Evolutionary conservation across 495 filamentous ascomycete genomes (phyloP).

Genomic region (Lasiosphaeria ovina): DNA sequence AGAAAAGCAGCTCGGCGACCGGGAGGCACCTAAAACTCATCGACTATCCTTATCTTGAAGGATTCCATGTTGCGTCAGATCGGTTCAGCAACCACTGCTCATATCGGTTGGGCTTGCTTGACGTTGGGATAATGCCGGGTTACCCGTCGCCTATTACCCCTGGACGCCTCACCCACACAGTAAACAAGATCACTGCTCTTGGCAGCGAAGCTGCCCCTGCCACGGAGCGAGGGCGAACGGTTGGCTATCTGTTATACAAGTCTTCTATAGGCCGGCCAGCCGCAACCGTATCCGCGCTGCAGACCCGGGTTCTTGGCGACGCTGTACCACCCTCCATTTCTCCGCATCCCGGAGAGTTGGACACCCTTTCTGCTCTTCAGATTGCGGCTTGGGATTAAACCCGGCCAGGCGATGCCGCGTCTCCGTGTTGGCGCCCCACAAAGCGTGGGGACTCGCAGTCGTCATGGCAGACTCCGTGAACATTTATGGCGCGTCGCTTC

Average conservation of each 20-base stretch:
- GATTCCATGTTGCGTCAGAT: too few relatives aligned
- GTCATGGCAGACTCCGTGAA: not conserved
- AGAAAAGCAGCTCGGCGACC: too few relatives aligned
- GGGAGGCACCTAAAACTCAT: too few relatives aligned
- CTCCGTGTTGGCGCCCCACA: slow-evolving; percentile 19
- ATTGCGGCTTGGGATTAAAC: slow-evolving; percentile 22
- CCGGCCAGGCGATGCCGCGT: slow-evolving; percentile 21
- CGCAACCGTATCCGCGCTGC: not conserved
- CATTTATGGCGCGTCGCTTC: not conserved
- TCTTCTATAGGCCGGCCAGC: not conserved
- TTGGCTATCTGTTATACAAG: not conserved
- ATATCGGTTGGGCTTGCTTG: too few relatives aligned
- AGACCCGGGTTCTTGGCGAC: slow-evolving; percentile 7
- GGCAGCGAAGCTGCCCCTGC: not conserved
- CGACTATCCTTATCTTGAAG: too few relatives aligned
- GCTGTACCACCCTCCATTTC: slow-evolving; percentile 9
- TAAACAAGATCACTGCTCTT: too few relatives aligned
- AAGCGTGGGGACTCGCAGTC: not conserved
- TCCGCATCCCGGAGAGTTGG: slow-evolving; percentile 20
- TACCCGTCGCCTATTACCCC: too few relatives aligned
- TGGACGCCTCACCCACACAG: too few relatives aligned
- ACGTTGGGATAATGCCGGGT: too few relatives aligned
- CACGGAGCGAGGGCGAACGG: not conserved
- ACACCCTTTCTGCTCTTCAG: slow-evolving; percentile 15
- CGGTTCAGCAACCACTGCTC: too few relatives aligned